Evolutionary conservation across 805 yeast genomes (phyloP), one percentile per base, ranked within the genome.

Genomic region (Starmerella potacharoeniae): DNA sequence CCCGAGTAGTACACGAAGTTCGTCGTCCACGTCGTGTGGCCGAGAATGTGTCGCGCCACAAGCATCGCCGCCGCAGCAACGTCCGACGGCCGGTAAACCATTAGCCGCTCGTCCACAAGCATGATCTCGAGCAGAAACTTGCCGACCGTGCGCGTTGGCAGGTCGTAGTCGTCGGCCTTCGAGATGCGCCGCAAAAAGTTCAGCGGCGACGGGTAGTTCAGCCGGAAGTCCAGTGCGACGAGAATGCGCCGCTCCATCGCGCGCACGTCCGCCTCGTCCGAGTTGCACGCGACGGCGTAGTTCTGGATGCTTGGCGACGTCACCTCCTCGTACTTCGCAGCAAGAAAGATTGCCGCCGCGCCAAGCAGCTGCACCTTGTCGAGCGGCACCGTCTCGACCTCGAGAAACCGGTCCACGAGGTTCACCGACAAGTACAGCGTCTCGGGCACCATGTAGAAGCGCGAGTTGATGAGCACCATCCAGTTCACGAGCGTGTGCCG

Each of bases 311-410:
- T 82, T 10, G 96, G 97, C 10, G 88, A 77, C 66, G 82, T 84
- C 31, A 90, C 95, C 71, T 90, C 97, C 71, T 90, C 96, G 68
- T 85, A 86, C 70, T 89, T 89, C 14, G 96, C 95, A 42, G 96
- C 95, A 58, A 88, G 84, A 69, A 88, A 86, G 55, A 90, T 71
- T 11, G 90, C 77, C 1, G 95, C 86, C 1, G 93, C 85, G 5
- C 96, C 96, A 53, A 88, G 75, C 58, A 89, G 75, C 72, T 90
- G 97, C 50, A 90, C 70, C 69, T 85, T 80, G 64, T 83, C 88
- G 56, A 89, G 80, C 55, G 83, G 83, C 64, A 84, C 88, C 10
- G 83, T 83, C 64, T 82, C 88, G 53, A 76, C 72, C 7, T 89
- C 79, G 78, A 90, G 78, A 69, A 85, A 88, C 61, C 96, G 72